Evolutionary conservation across 2,329 filamentous ascomycete species (phyloP), one percentile per base, ranked within the genome.

Genomic region (Penicillium sp.): DNA sequence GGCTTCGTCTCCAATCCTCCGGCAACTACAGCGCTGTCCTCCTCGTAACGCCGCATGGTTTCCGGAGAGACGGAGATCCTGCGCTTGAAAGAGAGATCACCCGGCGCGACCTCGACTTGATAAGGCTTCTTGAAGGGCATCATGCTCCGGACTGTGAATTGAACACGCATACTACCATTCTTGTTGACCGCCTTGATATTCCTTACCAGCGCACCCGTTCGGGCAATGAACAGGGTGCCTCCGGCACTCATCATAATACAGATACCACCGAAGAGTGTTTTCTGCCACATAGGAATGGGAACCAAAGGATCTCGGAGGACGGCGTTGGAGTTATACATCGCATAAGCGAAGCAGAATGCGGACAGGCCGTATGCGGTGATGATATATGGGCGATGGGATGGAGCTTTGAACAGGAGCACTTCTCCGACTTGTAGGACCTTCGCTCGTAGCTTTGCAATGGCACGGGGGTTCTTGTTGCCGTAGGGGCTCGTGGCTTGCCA

Each of bases 331-430:
- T 80, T 78, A 58, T 76, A 72, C 39, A 72, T 68, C 2, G 77
- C 74, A 60, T 77, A 81, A 31, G 66, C 57, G 49, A 81, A 73
- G 65, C 77, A 81, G 60, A 80, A 78, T 18, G 75, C 52, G 2
- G 79, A 79, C 22, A 80, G 77, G 12, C 72, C 66, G 67, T 84
- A 83, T 62, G 80, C 81, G 38, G 80, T 79, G 57, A 80, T 63
- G 54, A 85, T 77, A 66, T 83, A 86, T 68, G 77, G 76, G 49
- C 79, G 78, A 60, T 87, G 83, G 1, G 82, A 82, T 12, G 82
- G 81, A 1, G 80, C 78, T 60, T 84, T 75, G 72, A 87, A 89
- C 36, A 89, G 74, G 3, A 80, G 68, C 7, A 84, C 82, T 1
- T 75, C 70, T n/a, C 75, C 62, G 2, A 2, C 18, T 16, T 46